These are phyloP conservation scores for Paecilomyces sp. DNA, from an alignment of 2,329 filamentous ascomycete species.

Conservation along the genomic window DNA sequence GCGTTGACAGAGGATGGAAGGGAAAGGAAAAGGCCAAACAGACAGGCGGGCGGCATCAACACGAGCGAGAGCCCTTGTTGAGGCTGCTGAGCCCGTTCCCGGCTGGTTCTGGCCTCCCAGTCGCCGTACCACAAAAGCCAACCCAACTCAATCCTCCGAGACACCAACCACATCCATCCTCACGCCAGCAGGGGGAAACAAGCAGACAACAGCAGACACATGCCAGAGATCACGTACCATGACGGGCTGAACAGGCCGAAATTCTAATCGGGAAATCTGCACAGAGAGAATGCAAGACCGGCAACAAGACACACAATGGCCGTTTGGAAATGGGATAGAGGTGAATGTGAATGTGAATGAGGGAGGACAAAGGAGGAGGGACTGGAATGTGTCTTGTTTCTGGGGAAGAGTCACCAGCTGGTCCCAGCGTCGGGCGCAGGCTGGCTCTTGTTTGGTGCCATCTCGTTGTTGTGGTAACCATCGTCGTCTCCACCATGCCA, in stretches of 20 bases:
- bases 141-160: not conserved
- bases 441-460: not conserved
- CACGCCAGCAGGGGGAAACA: not conserved
- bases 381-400: not conserved
- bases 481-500: not conserved
- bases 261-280: not conserved
- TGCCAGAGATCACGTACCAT: not conserved
- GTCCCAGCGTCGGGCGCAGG: not conserved
- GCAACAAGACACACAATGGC: not conserved
- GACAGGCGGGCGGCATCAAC: not conserved
- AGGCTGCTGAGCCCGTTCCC: not conserved
- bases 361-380: not conserved
- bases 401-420: not conserved
- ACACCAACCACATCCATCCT: not conserved
- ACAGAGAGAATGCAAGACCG: not conserved
- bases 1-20: not conserved
- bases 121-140: not conserved
- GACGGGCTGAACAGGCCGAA: not conserved
- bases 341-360: not conserved
- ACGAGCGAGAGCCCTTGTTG: slow-evolving; percentile 4
- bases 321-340: not conserved
- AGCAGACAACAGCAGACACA: not conserved
- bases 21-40: not conserved
- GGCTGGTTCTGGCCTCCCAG: not conserved
- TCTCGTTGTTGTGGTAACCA: not conserved